Conservation (phyloP, 495 filamentous ascomycete species). For the Haplographium delicatum region DNA sequence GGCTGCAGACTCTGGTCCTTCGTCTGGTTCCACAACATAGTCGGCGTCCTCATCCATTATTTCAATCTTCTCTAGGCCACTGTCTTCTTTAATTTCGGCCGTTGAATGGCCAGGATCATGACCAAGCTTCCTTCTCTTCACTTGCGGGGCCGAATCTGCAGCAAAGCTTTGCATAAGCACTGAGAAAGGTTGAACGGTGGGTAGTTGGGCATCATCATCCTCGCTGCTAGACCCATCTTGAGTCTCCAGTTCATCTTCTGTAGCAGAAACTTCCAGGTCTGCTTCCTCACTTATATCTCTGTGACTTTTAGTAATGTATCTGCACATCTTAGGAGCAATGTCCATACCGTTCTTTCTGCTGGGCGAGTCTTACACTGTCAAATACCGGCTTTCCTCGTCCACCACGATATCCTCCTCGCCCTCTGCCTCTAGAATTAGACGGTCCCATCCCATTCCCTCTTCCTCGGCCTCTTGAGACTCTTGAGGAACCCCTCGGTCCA, state of each 20-base stretch:
- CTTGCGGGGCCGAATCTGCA: constrained; percentile 48
- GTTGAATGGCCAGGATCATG: constrained; percentile 24
- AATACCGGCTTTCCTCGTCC: constrained; percentile 33
- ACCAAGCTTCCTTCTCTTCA: constrained; percentile 65
- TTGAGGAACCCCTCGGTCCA: constrained; percentile 22
- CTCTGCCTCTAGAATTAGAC: constrained; percentile 27
- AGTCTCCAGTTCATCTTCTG: constrained; percentile 39
- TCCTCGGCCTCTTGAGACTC: constrained; percentile 24
- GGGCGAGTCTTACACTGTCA: constrained; percentile 31
- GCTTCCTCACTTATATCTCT: constrained; percentile 20
- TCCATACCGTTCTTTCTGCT: constrained; percentile 33
- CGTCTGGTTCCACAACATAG: constrained; percentile 43
- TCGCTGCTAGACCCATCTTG: constrained; percentile 31
- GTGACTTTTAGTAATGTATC: constrained; percentile 4
- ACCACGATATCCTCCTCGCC: constrained; percentile 33
- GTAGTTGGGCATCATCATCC: constrained; percentile 34
- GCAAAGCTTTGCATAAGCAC: constrained; percentile 60
- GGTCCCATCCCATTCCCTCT: constrained; percentile 22
- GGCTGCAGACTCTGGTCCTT: constrained; percentile 30
- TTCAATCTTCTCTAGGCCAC: constrained; percentile 33
- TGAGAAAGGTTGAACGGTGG: constrained; percentile 50
- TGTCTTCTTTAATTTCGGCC: constrained; percentile 26
- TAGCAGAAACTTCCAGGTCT: constrained; percentile 32
- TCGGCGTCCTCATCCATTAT: constrained; percentile 36
- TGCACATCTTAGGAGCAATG: not conserved